These are phyloP conservation scores for Suhomyces yuchorum DNA, from an alignment of 1,139 yeast species.

Conservation along the genomic window DNA sequence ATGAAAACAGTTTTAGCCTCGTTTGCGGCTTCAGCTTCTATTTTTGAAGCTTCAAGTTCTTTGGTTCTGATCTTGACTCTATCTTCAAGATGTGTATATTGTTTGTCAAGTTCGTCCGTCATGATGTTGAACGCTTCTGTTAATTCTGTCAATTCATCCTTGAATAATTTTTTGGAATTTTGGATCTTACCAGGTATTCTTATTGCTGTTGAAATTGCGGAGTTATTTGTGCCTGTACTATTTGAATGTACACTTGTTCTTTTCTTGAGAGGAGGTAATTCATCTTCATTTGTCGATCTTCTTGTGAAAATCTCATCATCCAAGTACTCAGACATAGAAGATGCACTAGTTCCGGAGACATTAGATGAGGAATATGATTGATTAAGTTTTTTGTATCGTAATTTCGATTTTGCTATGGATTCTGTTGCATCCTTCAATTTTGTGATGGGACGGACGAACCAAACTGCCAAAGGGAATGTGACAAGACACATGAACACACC, in stretches of 20 bases:
- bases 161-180: conserved; percentile 58
- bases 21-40: conserved; percentile 90
- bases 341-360: neutral
- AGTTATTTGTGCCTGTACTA: conserved; percentile 30
- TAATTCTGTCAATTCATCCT: conserved; percentile 85
- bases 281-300: neutral
- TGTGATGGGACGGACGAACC: conserved; percentile 83
- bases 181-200: conserved; percentile 55
- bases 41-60: conserved; percentile 84
- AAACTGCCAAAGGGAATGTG: conserved; percentile 81
- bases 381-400: conserved; percentile 1
- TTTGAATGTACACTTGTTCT: conserved; percentile 33
- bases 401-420: conserved; percentile 43
- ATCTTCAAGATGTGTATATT: conserved; percentile 82
- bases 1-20: conserved; percentile 94
- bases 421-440: conserved; percentile 84
- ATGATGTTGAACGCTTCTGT: conserved; percentile 88
- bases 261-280: conserved; percentile 6
- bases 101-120: conserved; percentile 85
- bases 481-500: conserved; percentile 73
- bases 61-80: conserved; percentile 86
- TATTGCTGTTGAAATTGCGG: conserved; percentile 40
- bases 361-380: conserved; percentile 4
- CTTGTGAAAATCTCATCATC: neutral
- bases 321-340: conserved; percentile 1